These are phyloP conservation scores for Pseudofabraea citricarpa DNA, from an alignment of 2,329 filamentous ascomycete species.

Conservation along the genomic window DNA sequence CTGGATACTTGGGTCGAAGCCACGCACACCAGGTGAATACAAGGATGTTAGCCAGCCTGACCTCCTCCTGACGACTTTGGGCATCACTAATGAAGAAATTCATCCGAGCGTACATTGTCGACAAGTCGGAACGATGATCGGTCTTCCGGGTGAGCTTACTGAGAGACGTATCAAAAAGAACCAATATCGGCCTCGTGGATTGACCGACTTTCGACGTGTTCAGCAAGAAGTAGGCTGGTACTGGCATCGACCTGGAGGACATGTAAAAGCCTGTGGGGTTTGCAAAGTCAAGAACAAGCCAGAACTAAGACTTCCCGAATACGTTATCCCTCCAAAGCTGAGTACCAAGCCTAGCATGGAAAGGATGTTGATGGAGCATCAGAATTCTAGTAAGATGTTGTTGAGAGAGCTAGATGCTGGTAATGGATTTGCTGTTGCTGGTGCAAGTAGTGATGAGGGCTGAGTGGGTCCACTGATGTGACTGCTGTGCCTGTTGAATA, in stretches of 20 bases:
- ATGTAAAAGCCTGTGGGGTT: neutral
- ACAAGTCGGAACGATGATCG: neutral
- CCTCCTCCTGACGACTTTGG: neutral
- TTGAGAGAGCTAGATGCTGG: conserved; percentile 1
- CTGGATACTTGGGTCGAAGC: neutral
- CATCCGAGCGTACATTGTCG: conserved; percentile 1
- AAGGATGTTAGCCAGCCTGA: neutral
- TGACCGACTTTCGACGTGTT: neutral
- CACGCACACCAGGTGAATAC: neutral
- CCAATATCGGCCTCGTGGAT: neutral
- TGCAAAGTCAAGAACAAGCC: neutral
- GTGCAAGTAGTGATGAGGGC: no score
- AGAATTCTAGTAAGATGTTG: neutral
- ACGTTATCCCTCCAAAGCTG: neutral
- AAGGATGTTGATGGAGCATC: neutral
- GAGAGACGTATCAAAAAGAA: neutral
- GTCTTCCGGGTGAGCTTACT: neutral
- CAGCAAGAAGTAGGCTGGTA: neutral
- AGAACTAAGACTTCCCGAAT: neutral
- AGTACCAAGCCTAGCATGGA: neutral
- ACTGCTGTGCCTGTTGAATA: no score
- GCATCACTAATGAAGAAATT: neutral
- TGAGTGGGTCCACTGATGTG: no score
- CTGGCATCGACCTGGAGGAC: neutral
- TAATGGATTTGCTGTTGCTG: neutral